These are phyloP conservation scores for Butyriboletus loyo DNA, from an alignment of 768 basidiomycete species.

Conservation along the genomic window DNA sequence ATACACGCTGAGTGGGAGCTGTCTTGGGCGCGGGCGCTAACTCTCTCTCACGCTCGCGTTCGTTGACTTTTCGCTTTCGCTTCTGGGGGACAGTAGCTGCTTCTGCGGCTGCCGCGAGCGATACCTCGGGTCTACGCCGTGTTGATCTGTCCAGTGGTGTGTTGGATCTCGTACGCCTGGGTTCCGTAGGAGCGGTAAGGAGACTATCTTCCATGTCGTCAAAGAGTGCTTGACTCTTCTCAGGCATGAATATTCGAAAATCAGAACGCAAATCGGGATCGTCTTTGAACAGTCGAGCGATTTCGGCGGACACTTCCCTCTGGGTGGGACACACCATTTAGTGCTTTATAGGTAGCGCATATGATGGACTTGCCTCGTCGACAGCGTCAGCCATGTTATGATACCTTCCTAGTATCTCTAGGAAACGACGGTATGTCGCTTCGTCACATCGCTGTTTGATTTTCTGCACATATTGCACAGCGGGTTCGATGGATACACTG, in stretches of 20 bases:
- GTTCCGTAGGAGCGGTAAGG: constrained; percentile 25
- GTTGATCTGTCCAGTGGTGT: constrained; percentile 35
- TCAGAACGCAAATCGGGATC: constrained; percentile 71
- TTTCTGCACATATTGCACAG: constrained; percentile 94
- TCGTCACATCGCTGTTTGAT: constrained; percentile 93
- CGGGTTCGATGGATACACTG: constrained; percentile 60
- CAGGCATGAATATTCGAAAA: constrained; percentile 75
- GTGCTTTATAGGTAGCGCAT: not conserved
- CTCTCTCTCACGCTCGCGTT: constrained; percentile 37
- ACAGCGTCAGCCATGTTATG: constrained; percentile 58
- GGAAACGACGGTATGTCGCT: constrained; percentile 78
- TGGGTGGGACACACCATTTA: not conserved
- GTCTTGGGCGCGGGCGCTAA: constrained; percentile 24
- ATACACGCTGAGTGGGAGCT: constrained; percentile 24
- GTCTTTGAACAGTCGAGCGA: constrained; percentile 69
- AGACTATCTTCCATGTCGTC: constrained; percentile 41
- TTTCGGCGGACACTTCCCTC: constrained; percentile 68
- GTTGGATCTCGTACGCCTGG: constrained; percentile 35
- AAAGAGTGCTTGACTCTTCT: constrained; percentile 47
- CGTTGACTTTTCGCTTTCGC: constrained; percentile 62
- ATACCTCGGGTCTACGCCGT: constrained; percentile 47
- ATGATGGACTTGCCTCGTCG: constrained; percentile 47
- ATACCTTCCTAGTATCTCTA: constrained; percentile 69
- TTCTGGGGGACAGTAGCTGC: constrained; percentile 55
- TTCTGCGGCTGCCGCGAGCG: constrained; percentile 37